These are phyloP conservation scores for Sarocladiaceae sp. DNA, from an alignment of 2,329 filamentous ascomycete species.

Conservation along the genomic window DNA sequence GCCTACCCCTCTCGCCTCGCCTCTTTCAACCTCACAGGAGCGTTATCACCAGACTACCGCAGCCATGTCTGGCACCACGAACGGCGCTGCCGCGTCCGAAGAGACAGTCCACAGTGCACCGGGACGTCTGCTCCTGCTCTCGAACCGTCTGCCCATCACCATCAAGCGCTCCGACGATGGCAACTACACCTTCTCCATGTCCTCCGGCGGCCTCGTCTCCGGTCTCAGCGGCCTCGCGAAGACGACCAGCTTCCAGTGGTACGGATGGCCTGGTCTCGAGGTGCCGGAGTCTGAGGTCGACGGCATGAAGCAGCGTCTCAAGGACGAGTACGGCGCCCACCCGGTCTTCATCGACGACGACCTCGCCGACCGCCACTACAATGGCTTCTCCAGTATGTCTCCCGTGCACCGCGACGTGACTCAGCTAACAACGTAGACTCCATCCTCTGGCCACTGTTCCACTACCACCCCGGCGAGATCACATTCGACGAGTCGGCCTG, in stretches of 20 bases:
- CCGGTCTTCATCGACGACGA: slow-evolving; percentile 94
- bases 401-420: not conserved
- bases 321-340: slow-evolving; percentile 83
- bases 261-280: slow-evolving; percentile 94
- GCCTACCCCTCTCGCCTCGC: not conserved
- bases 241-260: slow-evolving; percentile 95
- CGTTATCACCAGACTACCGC: not conserved
- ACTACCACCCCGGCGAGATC: slow-evolving; percentile 98
- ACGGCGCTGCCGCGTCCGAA: slow-evolving; percentile 22
- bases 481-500: slow-evolving; percentile 95
- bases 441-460: slow-evolving; percentile 97
- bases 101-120: slow-evolving; percentile 17
- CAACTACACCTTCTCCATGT: slow-evolving; percentile 92
- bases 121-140: slow-evolving; percentile 73
- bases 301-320: slow-evolving; percentile 70
- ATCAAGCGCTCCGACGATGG: slow-evolving; percentile 92
- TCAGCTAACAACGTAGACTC: slow-evolving; percentile 58
- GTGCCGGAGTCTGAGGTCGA: slow-evolving; percentile 79
- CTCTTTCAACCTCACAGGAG: not conserved
- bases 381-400: slow-evolving; percentile 89
- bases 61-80: slow-evolving; percentile 30
- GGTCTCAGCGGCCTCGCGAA: slow-evolving; percentile 89
- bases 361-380: slow-evolving; percentile 92
- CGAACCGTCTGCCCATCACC: slow-evolving; percentile 92
- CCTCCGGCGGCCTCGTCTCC: slow-evolving; percentile 90